These are phyloP conservation scores for Guadua angustifolia DNA, from an alignment of 176 grass and related monocot genomes.

Conservation along the genomic window DNA sequence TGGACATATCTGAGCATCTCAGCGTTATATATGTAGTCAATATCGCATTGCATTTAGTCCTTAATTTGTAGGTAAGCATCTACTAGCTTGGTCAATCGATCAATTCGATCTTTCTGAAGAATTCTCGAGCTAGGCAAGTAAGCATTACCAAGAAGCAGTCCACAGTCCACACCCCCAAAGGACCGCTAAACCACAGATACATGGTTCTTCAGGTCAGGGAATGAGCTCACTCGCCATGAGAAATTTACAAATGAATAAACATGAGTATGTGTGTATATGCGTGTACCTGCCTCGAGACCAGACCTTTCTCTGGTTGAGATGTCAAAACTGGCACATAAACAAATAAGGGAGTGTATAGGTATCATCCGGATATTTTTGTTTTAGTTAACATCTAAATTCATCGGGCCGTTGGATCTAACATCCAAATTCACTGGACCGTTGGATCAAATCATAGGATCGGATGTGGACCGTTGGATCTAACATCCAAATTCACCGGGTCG, in stretches of 20 bases:
- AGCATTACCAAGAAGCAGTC: not conserved
- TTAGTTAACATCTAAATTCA: too few relatives aligned
- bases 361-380: too few relatives aligned
- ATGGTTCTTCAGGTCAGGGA: not conserved
- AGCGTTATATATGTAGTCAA: not conserved
- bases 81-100: not conserved
- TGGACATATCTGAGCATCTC: not conserved
- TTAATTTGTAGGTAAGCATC: not conserved
- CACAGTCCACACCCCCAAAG: not conserved
- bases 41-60: not conserved
- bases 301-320: not conserved
- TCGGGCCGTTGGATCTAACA: too few relatives aligned
- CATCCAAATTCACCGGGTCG: too few relatives aligned
- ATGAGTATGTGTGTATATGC: too few relatives aligned
- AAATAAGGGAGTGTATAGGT: too few relatives aligned
- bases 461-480: too few relatives aligned
- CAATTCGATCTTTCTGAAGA: not conserved
- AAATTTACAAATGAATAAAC: not conserved
- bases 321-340: not conserved
- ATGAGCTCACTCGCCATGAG: not conserved
- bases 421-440: too few relatives aligned
- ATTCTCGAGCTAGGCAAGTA: not conserved
- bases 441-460: too few relatives aligned
- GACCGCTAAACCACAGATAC: not conserved
- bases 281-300: not conserved